Percentiles rank a stretch among this genome's conserved stretches.
phyloP scores from a whole-genome alignment of 2,329 filamentous ascomycete species.

The Conoideocrella luteorostrata region DNA sequence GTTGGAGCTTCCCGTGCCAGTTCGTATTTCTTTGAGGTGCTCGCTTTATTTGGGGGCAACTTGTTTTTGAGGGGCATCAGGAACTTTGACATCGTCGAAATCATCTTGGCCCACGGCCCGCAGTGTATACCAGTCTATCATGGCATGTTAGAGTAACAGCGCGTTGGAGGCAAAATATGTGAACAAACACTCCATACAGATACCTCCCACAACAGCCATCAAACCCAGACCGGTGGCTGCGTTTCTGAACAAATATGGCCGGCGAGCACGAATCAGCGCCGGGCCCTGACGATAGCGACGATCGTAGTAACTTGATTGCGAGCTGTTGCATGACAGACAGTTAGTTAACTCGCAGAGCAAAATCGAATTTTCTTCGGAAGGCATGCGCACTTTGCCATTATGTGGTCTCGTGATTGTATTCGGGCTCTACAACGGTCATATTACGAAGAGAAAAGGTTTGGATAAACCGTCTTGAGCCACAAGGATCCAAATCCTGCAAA shows the following conservation, averaged over 20 bases:
- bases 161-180: background rate
- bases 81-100: conserved; percentile 91
- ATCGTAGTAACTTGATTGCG: conserved; percentile 78
- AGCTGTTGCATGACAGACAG: conserved; percentile 21
- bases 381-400: conserved; percentile 4
- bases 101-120: conserved; percentile 89
- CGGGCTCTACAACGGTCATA: too few species aligned
- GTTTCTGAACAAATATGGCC: conserved; percentile 90
- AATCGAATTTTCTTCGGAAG: background rate
- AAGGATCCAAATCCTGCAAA: too few species aligned
- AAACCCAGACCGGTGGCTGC: conserved; percentile 72
- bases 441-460: background rate
- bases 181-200: conserved; percentile 60
- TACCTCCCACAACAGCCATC: conserved; percentile 66
- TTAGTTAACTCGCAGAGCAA: background rate
- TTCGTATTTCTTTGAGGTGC: background rate
- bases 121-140: conserved; percentile 58
- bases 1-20: too few species aligned
- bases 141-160: background rate
- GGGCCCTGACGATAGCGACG: conserved; percentile 77
- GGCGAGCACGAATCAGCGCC: conserved; percentile 82
- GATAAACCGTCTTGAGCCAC: background rate
- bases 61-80: conserved; percentile 58
- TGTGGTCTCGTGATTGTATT: background rate
- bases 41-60: conserved; percentile 27